These are phyloP conservation scores for Mollisiaceae sp. DNA, from an alignment of 2,329 filamentous ascomycete species.

Conservation along the genomic window DNA sequence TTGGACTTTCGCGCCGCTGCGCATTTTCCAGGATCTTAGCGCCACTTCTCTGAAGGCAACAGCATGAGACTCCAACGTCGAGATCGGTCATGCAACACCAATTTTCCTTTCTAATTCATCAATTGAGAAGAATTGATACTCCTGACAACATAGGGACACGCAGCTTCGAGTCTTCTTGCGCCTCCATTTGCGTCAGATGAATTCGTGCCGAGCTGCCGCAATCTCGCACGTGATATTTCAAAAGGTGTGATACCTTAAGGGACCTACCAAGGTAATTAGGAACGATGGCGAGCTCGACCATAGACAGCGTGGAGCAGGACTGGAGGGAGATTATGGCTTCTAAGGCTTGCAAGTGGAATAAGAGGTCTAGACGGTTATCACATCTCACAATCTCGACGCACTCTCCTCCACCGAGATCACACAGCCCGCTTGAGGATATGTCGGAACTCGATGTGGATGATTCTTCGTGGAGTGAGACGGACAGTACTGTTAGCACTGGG, in stretches of 20 bases:
- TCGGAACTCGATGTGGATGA: background rate
- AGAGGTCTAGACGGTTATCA: background rate
- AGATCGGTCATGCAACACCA: background rate
- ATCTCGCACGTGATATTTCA: background rate
- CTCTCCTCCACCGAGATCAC: background rate
- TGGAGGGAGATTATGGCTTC: conserved; percentile 7
- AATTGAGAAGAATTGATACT: conserved; percentile 2
- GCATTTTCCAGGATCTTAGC: background rate
- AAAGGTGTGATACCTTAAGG: background rate
- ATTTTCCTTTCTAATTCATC: conserved; percentile 7
- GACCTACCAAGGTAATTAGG: background rate
- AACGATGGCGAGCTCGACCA: background rate
- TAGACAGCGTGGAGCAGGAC: conserved; percentile 4
- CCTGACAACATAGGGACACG: background rate
- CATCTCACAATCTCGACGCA: conserved; percentile 11
- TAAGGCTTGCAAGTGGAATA: conserved; percentile 8
- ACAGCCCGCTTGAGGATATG: conserved; percentile 3
- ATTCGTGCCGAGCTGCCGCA: background rate
- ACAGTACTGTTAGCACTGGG: background rate
- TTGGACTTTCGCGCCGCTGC: background rate
- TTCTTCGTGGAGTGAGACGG: conserved; percentile 9
- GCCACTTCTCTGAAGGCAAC: background rate
- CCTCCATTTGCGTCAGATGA: background rate
- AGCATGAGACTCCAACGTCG: background rate
- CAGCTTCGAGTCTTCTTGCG: background rate